Conservation (phyloP, 192 early-diverging fungal genomes). For the Thamnidium elegans region DNA sequence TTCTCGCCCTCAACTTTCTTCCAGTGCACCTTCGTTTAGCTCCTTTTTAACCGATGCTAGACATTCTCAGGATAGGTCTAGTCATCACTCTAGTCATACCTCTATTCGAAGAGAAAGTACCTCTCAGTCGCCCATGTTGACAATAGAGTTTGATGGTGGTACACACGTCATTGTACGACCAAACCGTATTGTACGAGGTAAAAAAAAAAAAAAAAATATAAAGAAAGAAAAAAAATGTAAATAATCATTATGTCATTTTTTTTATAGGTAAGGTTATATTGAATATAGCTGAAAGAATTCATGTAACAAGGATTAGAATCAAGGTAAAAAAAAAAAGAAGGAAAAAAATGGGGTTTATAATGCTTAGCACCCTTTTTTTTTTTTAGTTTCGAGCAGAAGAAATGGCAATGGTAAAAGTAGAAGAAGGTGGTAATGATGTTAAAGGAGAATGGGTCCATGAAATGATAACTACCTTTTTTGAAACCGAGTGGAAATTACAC, state of each 20-base stretch:
- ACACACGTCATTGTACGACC: slow-evolving; percentile 36
- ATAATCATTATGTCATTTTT: not conserved
- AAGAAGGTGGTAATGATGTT: slow-evolving; percentile 26
- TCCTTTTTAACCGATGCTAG: not conserved
- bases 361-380: not conserved
- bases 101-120: not conserved
- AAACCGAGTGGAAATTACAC: slow-evolving; percentile 33
- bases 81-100: not conserved
- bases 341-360: not conserved
- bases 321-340: slow-evolving; percentile 29
- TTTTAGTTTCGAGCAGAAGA: slow-evolving; percentile 38
- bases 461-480: slow-evolving; percentile 34
- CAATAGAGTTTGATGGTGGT: slow-evolving; percentile 37
- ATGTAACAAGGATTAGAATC: slow-evolving; percentile 36
- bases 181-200: slow-evolving; percentile 37
- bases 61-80: not conserved
- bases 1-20: slow-evolving; percentile 3
- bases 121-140: not conserved
- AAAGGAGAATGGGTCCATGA: slow-evolving; percentile 34
- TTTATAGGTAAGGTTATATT: slow-evolving; percentile 32
- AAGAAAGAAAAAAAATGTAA: not conserved
- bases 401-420: slow-evolving; percentile 31
- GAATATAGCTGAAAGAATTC: slow-evolving; percentile 26
- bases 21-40: slow-evolving; percentile 18
- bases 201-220: not conserved